Conservation (phyloP, 2,329 filamentous ascomycete species). For the Colletotrichum chrysophilum region DNA sequence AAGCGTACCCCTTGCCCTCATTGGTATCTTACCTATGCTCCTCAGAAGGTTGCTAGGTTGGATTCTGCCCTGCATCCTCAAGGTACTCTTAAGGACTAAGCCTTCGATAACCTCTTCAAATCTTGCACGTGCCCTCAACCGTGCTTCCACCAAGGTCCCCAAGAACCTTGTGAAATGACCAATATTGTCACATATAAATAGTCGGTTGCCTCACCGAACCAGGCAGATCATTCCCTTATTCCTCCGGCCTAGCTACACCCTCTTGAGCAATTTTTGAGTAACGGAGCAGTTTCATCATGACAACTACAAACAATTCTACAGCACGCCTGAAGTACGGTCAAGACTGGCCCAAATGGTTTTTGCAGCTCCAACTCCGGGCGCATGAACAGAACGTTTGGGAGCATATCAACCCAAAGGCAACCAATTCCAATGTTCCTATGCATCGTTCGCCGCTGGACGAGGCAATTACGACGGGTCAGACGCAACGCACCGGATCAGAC, state of each 20-base stretch:
- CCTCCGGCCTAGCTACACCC: rapidly evolving
- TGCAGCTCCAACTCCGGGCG: background rate
- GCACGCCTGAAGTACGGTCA: background rate
- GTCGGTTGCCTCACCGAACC: background rate
- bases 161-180: background rate
- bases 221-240: background rate
- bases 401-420: background rate
- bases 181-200: background rate
- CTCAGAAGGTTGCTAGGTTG: background rate
- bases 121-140: background rate
- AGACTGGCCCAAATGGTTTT: background rate
- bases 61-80: background rate
- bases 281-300: background rate
- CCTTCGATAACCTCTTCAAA: background rate
- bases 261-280: background rate
- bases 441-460: background rate
- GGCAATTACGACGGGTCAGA: background rate
- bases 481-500: background rate
- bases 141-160: background rate
- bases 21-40: no score
- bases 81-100: background rate
- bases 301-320: background rate
- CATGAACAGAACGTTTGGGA: background rate
- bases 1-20: background rate
- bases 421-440: background rate